Evolutionary conservation across 768 basidiomycete genomes (phyloP), one percentile per base, ranked within the genome.

Genomic region (Boletus speciosus): DNA sequence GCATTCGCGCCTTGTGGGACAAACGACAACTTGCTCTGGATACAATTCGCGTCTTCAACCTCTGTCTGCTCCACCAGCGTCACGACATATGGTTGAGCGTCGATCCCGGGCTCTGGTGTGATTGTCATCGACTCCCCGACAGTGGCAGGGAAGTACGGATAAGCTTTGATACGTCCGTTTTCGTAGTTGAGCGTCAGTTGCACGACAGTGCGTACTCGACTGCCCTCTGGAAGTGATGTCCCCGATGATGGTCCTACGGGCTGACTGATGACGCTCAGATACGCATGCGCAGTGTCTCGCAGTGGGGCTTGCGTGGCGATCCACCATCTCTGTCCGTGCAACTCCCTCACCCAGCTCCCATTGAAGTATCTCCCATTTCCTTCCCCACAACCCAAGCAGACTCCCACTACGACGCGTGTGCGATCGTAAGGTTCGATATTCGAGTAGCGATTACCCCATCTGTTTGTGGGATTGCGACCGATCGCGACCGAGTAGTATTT

Each of bases 221-320:
- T 78, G 21, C 65, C 70, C 12, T 58, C 59, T 11, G 65, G 59
- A n/a, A 66, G 56, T 6, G 58, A 52, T 32, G 57, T 29, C n/a
- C 65, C 50, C 40, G 61, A 52, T 25, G 78, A 81, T 8, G 60
- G 54, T 4, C 75, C 67, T 27, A 72, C 54, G 27, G 80, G 77
- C 54, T 82, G 80, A 35, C 81, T 66, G 57, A 93, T 75, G 44
- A 88, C 67, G 58, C 82, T 88, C 65, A 95, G 81, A 69, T 93
- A 93, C 5, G 88, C 73, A 63, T 93, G 87, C 0, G 80, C 76
- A 0, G 91, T 90, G 45, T 74, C 66, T 5, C 78, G 81, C 34
- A 92, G 71, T 1, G 93, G 90, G 0, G 92, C 93, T 65, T 94
- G 92, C 0, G 89, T 80, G 3, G 90, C 90, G 54, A 94, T 88